These are phyloP conservation scores for Coemansia sp. DNA, from an alignment of 192 early-diverging fungal species.

Conservation along the genomic window DNA sequence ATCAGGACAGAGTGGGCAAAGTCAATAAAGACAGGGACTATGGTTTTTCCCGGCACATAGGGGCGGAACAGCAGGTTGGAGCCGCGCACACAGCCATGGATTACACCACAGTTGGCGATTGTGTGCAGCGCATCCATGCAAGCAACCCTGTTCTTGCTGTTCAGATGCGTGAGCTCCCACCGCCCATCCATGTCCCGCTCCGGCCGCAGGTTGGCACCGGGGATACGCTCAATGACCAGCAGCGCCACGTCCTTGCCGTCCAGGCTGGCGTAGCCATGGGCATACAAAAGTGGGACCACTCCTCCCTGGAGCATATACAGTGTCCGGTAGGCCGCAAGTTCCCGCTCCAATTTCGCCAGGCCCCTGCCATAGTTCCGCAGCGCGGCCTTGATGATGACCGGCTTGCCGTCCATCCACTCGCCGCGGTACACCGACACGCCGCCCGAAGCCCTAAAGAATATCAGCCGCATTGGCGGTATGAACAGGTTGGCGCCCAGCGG, in stretches of 20 bases:
- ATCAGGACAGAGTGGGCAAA: background rate
- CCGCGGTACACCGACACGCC: background rate
- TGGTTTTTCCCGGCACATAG: background rate
- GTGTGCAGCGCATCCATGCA: background rate
- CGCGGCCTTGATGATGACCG: background rate
- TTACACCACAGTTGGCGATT: constrained; percentile 1
- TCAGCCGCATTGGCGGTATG: too few relatives aligned
- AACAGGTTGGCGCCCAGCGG: too few relatives aligned
- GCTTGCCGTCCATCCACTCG: background rate
- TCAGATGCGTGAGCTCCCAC: background rate
- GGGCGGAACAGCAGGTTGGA: background rate
- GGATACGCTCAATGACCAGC: background rate
- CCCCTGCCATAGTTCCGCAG: background rate
- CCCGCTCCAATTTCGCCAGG: too few relatives aligned
- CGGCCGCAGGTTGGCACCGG: background rate
- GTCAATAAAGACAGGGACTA: background rate
- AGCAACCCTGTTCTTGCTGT: background rate
- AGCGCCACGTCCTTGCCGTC: background rate
- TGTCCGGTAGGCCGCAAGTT: background rate
- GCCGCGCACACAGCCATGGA: background rate
- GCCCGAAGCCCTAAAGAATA: too few relatives aligned
- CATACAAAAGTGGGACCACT: background rate
- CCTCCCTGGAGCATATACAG: background rate
- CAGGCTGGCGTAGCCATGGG: background rate
- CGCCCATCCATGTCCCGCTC: background rate